Conservation (phyloP, 768 basidiomycete genomes). For the Suillus bovinus region DNA sequence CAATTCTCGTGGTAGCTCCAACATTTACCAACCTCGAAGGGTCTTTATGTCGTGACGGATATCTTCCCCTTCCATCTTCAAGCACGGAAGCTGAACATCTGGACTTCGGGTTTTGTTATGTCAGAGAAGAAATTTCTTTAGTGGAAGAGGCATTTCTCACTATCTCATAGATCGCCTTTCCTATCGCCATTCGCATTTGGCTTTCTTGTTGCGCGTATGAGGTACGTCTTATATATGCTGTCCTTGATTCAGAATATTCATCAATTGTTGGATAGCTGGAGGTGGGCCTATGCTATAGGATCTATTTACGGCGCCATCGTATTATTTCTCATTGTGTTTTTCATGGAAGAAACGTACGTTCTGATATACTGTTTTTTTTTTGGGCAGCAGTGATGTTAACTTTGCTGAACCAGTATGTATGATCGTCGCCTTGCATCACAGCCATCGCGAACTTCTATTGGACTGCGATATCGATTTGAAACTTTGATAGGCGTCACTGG, state of each 20-base stretch:
- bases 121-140: constrained; percentile 45
- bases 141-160: constrained; percentile 31
- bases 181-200: constrained; percentile 32
- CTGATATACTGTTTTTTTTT: neutral
- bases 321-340: constrained; percentile 44
- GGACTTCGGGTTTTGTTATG: constrained; percentile 54
- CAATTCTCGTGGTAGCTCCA: neutral
- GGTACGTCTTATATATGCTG: constrained; percentile 16
- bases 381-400: neutral
- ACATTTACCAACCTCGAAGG: constrained; percentile 24
- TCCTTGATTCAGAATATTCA: neutral
- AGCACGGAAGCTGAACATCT: constrained; percentile 50
- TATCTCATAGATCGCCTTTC: constrained; percentile 36
- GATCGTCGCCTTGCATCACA: constrained; percentile 36
- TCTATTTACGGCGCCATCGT: constrained; percentile 50
- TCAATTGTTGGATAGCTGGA: constrained; percentile 34
- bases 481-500: constrained; percentile 53
- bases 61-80: constrained; percentile 57
- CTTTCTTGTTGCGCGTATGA: constrained; percentile 27
- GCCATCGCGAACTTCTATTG: constrained; percentile 23
- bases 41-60: constrained; percentile 48
- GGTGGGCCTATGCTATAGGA: constrained; percentile 54
- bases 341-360: constrained; percentile 50
- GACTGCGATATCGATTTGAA: constrained; percentile 43
- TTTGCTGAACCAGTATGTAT: constrained; percentile 39